These are phyloP conservation scores for Phytophthora agathidicida DNA, from an alignment of 352 stramenopile species.

Conservation along the genomic window DNA sequence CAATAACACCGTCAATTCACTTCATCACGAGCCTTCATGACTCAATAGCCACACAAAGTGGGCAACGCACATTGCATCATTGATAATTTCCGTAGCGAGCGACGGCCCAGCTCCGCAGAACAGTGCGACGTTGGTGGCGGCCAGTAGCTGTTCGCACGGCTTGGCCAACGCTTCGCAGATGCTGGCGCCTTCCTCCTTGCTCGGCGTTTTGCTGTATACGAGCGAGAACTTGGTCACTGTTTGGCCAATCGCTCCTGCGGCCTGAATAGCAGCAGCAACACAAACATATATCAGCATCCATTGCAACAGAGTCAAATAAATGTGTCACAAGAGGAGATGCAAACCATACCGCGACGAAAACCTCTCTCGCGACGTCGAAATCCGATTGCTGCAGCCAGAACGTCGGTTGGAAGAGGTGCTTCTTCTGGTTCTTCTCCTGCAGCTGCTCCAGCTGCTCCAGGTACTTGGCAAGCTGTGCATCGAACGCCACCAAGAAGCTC, in stretches of 20 bases:
- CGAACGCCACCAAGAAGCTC: constrained; percentile 63
- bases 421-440: constrained; percentile 54
- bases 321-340: no score
- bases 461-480: constrained; percentile 53
- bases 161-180: constrained; percentile 83
- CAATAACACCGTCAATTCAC: not conserved
- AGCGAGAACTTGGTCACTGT: constrained; percentile 91
- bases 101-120: constrained; percentile 81
- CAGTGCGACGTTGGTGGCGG: constrained; percentile 77
- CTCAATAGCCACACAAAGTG: not conserved
- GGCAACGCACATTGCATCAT: constrained; percentile 70
- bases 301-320: not conserved
- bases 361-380: constrained; percentile 79
- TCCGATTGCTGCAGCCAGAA: constrained; percentile 85
- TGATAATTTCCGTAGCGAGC: constrained; percentile 77
- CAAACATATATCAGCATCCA: constrained; percentile 1
- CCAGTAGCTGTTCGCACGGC: constrained; percentile 79
- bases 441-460: constrained; percentile 68
- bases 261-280: constrained; percentile 37
- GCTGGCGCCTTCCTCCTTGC: constrained; percentile 66
- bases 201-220: constrained; percentile 81
- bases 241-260: constrained; percentile 68
- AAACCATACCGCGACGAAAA: constrained; percentile 81
- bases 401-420: constrained; percentile 66
- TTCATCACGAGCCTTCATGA: not conserved